Evolutionary conservation across 805 yeast genomes (phyloP), one percentile per base, ranked within the genome.

Genomic region (Kregervanrija pseudodelftensis): DNA sequence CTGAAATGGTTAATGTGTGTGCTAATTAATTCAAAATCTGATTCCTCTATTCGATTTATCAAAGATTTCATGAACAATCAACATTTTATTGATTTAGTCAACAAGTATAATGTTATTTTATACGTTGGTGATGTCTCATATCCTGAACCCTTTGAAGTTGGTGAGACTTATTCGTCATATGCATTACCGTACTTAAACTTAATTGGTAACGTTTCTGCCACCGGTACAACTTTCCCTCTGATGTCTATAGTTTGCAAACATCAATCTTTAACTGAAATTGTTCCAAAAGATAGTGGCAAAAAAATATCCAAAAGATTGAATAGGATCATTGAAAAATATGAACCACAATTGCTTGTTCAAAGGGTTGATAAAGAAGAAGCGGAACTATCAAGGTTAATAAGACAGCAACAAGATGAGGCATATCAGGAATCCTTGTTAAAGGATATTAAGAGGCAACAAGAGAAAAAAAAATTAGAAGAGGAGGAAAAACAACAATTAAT

Each of bases 131-230:
- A 80, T 50, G 79, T 77, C 17, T 63, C 70, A 12, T 79, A 79
- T 50, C 71, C 82, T 1, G 91, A 85, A 58, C 76, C 85, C 3
- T 79, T 76, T 66, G 79, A 79, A 46, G 73, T 85, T 36, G 85
- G 86, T 1, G 72, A 72, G 49, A 67, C 74, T 34, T 68, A 82
- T 49, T 70, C 67, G 33, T 72, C 76, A 2, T 68, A 72, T 28
- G 67, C 73, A 34, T 65, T 79, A 17, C 91, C 93, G 1, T 77
- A 70, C 47, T 63, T 77, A 12, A 70, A 67, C 43, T 65, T 72
- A 61, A 74, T 63, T 54, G 83, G 69, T 35, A 84, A 68, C 65
- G 88, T 67, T 43, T 73, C 64, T 54, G 82, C 77, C 14, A 73
- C 76, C 12, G 70, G 68, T 1, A 67, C 72, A 17, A 67, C 78